Evolutionary conservation across 73 alveolate genomes (phyloP), one percentile per base, ranked within the genome.

Genomic region (Stentor roeselii): DNA sequence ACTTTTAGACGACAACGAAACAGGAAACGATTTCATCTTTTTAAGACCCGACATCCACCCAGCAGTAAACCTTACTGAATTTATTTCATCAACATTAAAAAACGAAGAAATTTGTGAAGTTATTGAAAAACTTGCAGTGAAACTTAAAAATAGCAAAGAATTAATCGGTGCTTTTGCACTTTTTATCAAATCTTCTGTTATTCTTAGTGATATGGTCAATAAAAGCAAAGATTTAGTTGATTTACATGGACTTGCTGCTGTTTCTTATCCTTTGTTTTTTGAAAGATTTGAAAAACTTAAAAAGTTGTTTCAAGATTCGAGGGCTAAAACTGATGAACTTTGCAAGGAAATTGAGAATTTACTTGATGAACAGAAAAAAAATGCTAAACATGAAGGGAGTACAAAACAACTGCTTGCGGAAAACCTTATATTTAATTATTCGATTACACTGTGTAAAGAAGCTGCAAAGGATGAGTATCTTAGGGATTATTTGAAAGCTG

Each of bases 391-490:
- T 21, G 80, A 67, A 21, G n/a, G 41, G 34, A 67, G 11, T 27
- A 40, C 41, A 67, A 67, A n/a, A 27, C 50, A 67, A 32, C 27
- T 15, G 14, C 80, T 67, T 1, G 80, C 41, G 14, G 80, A 67
- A n/a, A 67, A 32, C 2, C 37, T 67, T 21, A 67, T 67, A 0
- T 67, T 21, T n/a, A 67, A 67, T 2, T 67, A 67, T 67, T 21
- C 80, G 1, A 67, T 67, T 1, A 67, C 41, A 1, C 37, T 67
- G 14, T 67, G 80, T 32, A 67, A 67, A 67, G 80, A 67, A 67
- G 80, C 41, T 2, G 80, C 80, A 0, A 67, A 67, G 37, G 80
- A 67, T 2, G 80, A 67, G 80, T 67, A 67, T 67, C 34, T 67
- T 15, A 67, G 37, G 80, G 80, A 67, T 2, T 67, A 67, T 2